Conservation (phyloP, 345 rosid species). For the Hibiscus syriacus region DNA sequence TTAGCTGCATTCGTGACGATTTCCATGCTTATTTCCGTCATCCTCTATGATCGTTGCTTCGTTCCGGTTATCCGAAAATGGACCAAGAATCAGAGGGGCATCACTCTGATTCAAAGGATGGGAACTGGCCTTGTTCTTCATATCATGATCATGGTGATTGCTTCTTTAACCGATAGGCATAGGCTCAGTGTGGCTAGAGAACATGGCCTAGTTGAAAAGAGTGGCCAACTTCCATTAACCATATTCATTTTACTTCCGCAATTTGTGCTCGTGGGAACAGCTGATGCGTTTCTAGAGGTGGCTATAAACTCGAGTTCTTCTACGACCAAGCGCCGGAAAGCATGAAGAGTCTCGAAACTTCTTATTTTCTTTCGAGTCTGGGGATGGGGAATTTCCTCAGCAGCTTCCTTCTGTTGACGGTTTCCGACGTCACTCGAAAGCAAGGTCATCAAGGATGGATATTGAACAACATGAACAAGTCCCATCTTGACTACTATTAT, state of each 20-base stretch:
- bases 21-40: constrained; percentile 53
- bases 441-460: constrained; percentile 65
- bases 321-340: constrained; percentile 89
- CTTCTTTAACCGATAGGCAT: constrained; percentile 43
- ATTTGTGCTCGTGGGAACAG: constrained; percentile 68
- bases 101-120: constrained; percentile 70
- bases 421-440: constrained; percentile 40
- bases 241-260: constrained; percentile 75
- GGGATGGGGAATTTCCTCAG: constrained; percentile 69
- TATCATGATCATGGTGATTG: constrained; percentile 50
- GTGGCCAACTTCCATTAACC: constrained; percentile 44
- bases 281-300: constrained; percentile 72
- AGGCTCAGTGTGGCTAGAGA: constrained; percentile 50
- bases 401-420: constrained; percentile 56
- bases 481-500: constrained; percentile 68
- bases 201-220: constrained; percentile 41
- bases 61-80: constrained; percentile 30
- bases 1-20: constrained; percentile 51
- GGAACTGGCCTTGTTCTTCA: constrained; percentile 57
- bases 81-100: constrained; percentile 71
- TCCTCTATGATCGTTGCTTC: constrained; percentile 54
- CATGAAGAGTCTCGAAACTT: constrained; percentile 92
- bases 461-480: constrained; percentile 60
- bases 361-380: constrained; percentile 41
- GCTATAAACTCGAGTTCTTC: constrained; percentile 77